Conservation (phyloP, 2,329 filamentous ascomycete species). For the Immersiporthe knoxdaviesiana region DNA sequence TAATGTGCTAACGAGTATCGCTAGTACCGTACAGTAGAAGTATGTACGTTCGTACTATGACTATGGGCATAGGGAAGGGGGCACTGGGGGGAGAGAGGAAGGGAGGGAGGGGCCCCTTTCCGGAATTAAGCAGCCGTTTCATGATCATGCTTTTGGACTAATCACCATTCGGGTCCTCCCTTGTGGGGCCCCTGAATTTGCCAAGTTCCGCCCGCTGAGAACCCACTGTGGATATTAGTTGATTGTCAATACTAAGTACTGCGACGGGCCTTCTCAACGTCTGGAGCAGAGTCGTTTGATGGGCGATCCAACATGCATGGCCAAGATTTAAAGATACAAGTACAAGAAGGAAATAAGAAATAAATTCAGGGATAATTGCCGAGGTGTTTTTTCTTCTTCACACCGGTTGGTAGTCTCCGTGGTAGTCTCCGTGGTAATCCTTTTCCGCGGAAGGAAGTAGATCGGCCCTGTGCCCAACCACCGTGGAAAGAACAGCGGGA, state of each 20-base stretch:
- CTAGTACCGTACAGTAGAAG: too few species aligned
- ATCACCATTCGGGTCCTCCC: slow-evolving; percentile 1
- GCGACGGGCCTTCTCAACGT: background rate
- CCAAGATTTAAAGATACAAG: background rate
- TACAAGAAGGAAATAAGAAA: background rate
- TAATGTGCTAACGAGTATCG: too few species aligned
- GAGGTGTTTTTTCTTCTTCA: too few species aligned
- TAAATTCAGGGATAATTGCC: background rate
- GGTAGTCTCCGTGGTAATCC: background rate
- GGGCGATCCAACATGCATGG: background rate
- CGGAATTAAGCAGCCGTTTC: slow-evolving; percentile 8
- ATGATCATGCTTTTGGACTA: slow-evolving; percentile 5
- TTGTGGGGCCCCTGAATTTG: slow-evolving; percentile 12
- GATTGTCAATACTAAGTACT: background rate
- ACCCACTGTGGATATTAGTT: background rate
- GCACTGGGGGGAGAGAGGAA: background rate
- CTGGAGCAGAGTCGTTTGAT: background rate
- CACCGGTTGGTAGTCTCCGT: too few species aligned
- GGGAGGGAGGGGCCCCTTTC: background rate
- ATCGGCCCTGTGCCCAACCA: background rate
- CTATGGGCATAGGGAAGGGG: background rate
- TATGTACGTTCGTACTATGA: background rate
- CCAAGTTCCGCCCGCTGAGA: background rate
- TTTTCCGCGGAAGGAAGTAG: background rate
- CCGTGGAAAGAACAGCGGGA: background rate